Evolutionary conservation across 257 asterid genomes (phyloP), one percentile per base, ranked within the genome.

Genomic region (Solanum chmielewskii): DNA sequence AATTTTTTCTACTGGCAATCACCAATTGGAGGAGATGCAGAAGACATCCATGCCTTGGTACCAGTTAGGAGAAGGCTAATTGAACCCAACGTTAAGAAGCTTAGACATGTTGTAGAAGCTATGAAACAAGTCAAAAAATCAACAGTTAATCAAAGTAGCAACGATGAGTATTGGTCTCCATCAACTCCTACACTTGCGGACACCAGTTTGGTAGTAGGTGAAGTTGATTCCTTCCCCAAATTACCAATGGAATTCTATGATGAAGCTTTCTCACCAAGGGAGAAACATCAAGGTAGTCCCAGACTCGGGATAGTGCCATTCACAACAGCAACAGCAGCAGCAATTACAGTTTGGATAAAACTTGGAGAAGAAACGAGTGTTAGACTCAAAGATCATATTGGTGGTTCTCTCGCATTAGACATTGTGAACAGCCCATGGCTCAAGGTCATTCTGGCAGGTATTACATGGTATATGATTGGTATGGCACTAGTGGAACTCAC

Each of bases 1-100:
- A 95, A 94, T 78, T 96, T 98, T 98, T 73, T 96, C 20, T 96
- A 96, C 92, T 96, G 99, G 99, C 91, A 90, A 89, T 86, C 95
- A 31, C 98, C 98, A 3, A 59, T 35, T 7, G 44, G 87, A 62
- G 85, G 86, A 47, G 41, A 92, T 27, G 45, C 92, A 20, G 90
- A 87, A 59, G 85, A 86, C 13, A 77, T 69, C 45, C 91, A 87
- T 16, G 66, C 44, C 69, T 80, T 90, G 41, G 87, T 86, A 21
- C 90, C 84, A 25, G 35, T 84, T 39, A 31, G 88, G 13, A 87
- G 74, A 69, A 86, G 56, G 41, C 90, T 89, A 4, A 83, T 75
- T 20, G 93, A 88, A 8, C 95, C 98, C 4, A 86, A 78, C 59
- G 29, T 95, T n/a, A 87, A 92, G 91, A 93, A 86, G 93, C 93